Conservation (phyloP, 2,329 filamentous ascomycete genomes). For the Sordariomycetes sp. region DNA sequence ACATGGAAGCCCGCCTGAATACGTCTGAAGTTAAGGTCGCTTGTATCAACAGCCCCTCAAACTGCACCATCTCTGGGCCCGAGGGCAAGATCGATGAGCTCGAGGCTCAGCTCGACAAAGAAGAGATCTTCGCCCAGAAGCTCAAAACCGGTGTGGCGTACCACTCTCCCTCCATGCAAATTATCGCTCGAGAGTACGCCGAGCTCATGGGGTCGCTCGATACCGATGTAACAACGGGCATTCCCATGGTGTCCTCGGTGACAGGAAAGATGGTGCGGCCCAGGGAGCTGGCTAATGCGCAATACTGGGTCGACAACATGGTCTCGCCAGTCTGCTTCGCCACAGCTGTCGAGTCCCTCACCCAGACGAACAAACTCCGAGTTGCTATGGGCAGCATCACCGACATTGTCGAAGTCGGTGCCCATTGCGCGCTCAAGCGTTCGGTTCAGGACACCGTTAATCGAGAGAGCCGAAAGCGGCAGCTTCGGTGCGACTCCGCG, state of each 20-base stretch:
- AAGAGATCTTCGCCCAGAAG: conserved; percentile 8
- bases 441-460: too few species aligned
- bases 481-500: too few species aligned
- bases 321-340: conserved; percentile 21
- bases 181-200: conserved; percentile 12
- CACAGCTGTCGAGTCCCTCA: too few species aligned
- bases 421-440: too few species aligned
- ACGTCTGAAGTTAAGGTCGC: conserved; percentile 3
- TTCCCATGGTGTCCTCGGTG: conserved; percentile 3
- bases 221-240: background rate
- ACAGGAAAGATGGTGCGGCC: background rate
- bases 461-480: too few species aligned
- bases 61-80: conserved; percentile 6
- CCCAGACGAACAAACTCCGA: too few species aligned
- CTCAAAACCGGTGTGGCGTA: conserved; percentile 8
- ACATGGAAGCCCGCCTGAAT: too few species aligned
- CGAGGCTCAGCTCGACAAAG: conserved; percentile 1
- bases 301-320: conserved; percentile 26
- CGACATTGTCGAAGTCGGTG: too few species aligned
- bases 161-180: conserved; percentile 8
- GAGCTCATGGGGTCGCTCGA: conserved; percentile 22
- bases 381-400: too few species aligned
- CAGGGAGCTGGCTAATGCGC: background rate
- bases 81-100: conserved; percentile 3
- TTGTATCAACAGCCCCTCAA: conserved; percentile 8